These are phyloP conservation scores for Calonectria pauciramosa DNA, from an alignment of 2,329 filamentous ascomycete genomes.

Conservation along the genomic window DNA sequence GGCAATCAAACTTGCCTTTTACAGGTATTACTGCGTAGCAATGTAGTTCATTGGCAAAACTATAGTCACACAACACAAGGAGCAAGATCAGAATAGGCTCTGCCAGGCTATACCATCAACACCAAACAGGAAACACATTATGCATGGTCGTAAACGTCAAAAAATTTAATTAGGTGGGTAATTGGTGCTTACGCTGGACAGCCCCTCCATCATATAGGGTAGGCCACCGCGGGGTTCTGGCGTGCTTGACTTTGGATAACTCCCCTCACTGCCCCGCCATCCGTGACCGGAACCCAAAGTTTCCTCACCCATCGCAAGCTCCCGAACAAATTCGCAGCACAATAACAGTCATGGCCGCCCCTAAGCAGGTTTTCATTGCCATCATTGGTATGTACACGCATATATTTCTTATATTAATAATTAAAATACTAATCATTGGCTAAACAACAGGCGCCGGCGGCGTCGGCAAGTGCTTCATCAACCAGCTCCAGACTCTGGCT, in stretches of 20 bases:
- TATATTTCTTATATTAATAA: background rate
- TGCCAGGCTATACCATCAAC: background rate
- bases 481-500: slow-evolving; percentile 80
- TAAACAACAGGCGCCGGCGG: slow-evolving; percentile 83
- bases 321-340: slow-evolving; percentile 26
- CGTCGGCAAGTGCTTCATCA: slow-evolving; percentile 91
- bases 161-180: background rate
- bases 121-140: background rate
- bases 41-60: background rate
- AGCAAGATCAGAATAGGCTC: background rate
- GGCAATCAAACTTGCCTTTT: slow-evolving; percentile 35
- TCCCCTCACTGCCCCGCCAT: slow-evolving; percentile 51
- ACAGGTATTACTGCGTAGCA: background rate
- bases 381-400: slow-evolving; percentile 59
- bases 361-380: slow-evolving; percentile 66
- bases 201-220: slow-evolving; percentile 37
- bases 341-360: slow-evolving; percentile 55
- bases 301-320: slow-evolving; percentile 44
- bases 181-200: slow-evolving; percentile 23
- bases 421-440: slow-evolving; percentile 30
- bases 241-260: slow-evolving; percentile 32
- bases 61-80: background rate
- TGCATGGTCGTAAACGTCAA: background rate
- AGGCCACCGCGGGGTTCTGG: slow-evolving; percentile 45
- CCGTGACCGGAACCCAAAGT: slow-evolving; percentile 52